Evolutionary conservation across 768 basidiomycete genomes (phyloP).

Genomic region (Boletales sp.): DNA sequence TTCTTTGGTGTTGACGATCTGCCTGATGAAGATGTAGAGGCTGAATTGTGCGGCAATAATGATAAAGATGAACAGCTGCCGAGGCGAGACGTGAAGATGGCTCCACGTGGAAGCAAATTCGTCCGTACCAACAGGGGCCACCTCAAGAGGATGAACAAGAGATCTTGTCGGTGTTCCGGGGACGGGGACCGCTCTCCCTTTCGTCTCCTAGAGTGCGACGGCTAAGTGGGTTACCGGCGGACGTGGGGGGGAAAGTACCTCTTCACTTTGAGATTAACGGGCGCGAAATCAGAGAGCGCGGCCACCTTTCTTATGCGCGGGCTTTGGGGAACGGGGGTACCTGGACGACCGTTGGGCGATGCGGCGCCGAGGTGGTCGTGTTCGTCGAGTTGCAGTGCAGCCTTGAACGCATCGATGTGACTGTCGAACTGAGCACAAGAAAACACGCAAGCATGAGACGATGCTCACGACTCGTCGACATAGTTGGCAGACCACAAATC

Average conservation of each 20-base stretch:
- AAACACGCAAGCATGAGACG: not conserved
- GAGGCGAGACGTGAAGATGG: conserved; percentile 3
- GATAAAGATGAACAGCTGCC: conserved; percentile 76
- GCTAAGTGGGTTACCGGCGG: conserved; percentile 1
- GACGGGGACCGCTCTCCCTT: conserved; percentile 29
- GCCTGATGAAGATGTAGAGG: conserved; percentile 82
- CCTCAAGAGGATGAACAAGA: conserved; percentile 71
- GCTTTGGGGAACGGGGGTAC: conserved; percentile 25
- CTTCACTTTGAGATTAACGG: conserved; percentile 80
- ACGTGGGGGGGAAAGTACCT: conserved; percentile 39
- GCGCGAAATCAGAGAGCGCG: conserved; percentile 85
- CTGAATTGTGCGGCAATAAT: conserved; percentile 85
- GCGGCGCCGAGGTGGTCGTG: conserved; percentile 17
- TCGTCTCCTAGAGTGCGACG: conserved; percentile 30
- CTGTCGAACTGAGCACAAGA: conserved; percentile 28
- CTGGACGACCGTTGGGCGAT: conserved; percentile 22
- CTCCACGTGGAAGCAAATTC: not conserved
- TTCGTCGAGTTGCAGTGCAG: conserved; percentile 68
- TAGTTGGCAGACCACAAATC: conserved; percentile 49
- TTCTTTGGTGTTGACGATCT: conserved; percentile 93
- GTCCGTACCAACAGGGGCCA: conserved; percentile 80
- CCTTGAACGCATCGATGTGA: conserved; percentile 73
- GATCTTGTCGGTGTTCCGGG: conserved; percentile 57
- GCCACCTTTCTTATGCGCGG: conserved; percentile 74
- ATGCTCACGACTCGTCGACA: conserved; percentile 66